Conservation (phyloP, 306 rosid species). For the Clitoria ternatea region DNA sequence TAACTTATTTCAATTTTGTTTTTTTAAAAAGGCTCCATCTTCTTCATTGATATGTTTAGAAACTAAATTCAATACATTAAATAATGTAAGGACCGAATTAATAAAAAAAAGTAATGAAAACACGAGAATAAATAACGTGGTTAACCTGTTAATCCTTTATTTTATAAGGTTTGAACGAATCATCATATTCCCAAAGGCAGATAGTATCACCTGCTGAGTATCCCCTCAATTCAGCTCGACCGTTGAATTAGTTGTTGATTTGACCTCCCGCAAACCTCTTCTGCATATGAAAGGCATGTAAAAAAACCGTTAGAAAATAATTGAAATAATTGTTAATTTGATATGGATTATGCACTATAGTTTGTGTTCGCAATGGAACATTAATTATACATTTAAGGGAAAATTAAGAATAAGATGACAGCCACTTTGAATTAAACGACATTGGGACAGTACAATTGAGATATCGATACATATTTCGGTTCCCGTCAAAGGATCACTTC, state of each 20-base stretch:
- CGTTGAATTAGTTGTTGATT: not conserved
- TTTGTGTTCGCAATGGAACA: not conserved
- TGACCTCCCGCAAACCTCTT: not conserved
- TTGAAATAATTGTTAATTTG: not conserved
- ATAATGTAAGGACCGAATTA: too few relatives aligned
- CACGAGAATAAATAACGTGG: too few relatives aligned
- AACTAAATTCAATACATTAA: too few relatives aligned
- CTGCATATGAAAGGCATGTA: not conserved
- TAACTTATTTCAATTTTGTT: too few relatives aligned
- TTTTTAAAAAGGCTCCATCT: too few relatives aligned
- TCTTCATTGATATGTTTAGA: too few relatives aligned
- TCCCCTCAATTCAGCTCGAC: constrained; percentile 21
- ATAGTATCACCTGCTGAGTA: constrained; percentile 14
- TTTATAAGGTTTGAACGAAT: not conserved
- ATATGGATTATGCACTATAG: not conserved
- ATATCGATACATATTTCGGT: not conserved
- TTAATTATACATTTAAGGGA: not conserved
- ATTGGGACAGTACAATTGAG: too few relatives aligned
- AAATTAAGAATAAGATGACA: not conserved
- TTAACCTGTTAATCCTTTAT: too few relatives aligned
- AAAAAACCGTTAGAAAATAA: not conserved
- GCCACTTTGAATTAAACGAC: constrained; percentile 1
- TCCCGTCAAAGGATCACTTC: not conserved
- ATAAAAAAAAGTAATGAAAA: too few relatives aligned
- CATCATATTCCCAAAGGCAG: not conserved